Conservation (phyloP, 805 yeast genomes). For the Clavispora vitiphila region DNA sequence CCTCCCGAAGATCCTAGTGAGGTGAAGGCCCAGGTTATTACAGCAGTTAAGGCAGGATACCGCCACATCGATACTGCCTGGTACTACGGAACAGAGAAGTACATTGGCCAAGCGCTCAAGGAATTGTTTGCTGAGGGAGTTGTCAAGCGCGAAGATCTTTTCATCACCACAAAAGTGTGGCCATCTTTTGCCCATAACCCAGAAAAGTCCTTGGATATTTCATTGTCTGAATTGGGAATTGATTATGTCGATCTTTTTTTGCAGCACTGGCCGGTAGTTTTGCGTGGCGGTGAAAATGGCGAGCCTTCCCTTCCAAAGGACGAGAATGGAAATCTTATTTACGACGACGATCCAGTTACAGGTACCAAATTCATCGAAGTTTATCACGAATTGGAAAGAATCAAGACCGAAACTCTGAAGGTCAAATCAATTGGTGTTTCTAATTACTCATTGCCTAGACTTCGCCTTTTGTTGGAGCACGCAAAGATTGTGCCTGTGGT, state of each 20-base stretch:
- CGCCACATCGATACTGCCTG: constrained; percentile 52
- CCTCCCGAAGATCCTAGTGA: constrained; percentile 27
- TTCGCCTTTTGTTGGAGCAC: constrained; percentile 35
- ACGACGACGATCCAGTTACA: constrained; percentile 30
- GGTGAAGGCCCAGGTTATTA: constrained; percentile 28
- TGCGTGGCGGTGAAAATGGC: constrained; percentile 38
- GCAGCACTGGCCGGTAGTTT: constrained; percentile 52
- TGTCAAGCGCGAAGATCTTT: constrained; percentile 59
- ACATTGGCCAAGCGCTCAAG: constrained; percentile 51
- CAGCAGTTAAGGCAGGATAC: constrained; percentile 42
- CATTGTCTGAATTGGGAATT: constrained; percentile 38
- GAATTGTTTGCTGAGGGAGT: constrained; percentile 45
- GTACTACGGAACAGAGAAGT: constrained; percentile 55
- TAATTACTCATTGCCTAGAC: constrained; percentile 24
- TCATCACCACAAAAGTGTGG: constrained; percentile 64
- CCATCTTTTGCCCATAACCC: constrained; percentile 40
- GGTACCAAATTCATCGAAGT: constrained; percentile 28
- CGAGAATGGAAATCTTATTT: constrained; percentile 27
- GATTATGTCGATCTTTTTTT: constrained; percentile 70
- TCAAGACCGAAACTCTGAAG: constrained; percentile 25
- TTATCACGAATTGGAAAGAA: constrained; percentile 26
- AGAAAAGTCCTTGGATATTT: constrained; percentile 35
- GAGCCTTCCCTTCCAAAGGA: constrained; percentile 33
- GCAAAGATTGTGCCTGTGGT: constrained; percentile 51
- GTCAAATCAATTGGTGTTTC: constrained; percentile 56